These are phyloP conservation scores for Ramaria rubella DNA, from an alignment of 768 basidiomycete genomes.

Conservation along the genomic window DNA sequence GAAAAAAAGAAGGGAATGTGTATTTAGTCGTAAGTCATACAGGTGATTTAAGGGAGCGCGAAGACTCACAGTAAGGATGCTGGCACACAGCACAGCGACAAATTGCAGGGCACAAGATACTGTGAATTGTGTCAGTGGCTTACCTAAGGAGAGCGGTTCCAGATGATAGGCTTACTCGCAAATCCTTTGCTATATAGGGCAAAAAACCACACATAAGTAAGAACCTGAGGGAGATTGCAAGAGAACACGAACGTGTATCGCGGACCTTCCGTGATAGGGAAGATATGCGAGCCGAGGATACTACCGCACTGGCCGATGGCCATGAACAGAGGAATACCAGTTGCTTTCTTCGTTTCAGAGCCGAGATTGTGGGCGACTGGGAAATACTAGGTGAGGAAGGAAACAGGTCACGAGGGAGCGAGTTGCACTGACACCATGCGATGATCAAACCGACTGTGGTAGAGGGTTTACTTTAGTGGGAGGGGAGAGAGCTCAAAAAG, in stretches of 20 bases:
- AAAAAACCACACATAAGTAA: background rate
- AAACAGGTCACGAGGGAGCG: background rate
- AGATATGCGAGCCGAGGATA: constrained; percentile 68
- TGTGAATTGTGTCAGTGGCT: constrained; percentile 11
- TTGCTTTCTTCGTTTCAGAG: constrained; percentile 70
- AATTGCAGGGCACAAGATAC: constrained; percentile 49
- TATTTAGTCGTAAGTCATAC: no score
- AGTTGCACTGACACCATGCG: constrained; percentile 61
- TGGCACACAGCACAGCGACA: constrained; percentile 46
- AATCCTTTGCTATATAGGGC: constrained; percentile 46
- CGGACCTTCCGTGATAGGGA: constrained; percentile 57
- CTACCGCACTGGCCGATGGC: constrained; percentile 75
- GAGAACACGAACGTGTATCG: constrained; percentile 47
- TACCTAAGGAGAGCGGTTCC: no score
- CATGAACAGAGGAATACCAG: constrained; percentile 74
- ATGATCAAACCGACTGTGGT: constrained; percentile 60
- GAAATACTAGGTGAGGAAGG: background rate
- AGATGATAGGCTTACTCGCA: constrained; percentile 32
- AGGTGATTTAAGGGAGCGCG: background rate
- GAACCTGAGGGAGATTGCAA: background rate
- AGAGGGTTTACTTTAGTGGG: background rate
- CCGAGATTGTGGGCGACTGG: constrained; percentile 71
- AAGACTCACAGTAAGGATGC: constrained; percentile 43
- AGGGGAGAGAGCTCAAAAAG: background rate
- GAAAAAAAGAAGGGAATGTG: background rate